phyloP scores from a whole-genome alignment of 2,329 filamentous ascomycete species.

The Didymosphaeria variabile region DNA sequence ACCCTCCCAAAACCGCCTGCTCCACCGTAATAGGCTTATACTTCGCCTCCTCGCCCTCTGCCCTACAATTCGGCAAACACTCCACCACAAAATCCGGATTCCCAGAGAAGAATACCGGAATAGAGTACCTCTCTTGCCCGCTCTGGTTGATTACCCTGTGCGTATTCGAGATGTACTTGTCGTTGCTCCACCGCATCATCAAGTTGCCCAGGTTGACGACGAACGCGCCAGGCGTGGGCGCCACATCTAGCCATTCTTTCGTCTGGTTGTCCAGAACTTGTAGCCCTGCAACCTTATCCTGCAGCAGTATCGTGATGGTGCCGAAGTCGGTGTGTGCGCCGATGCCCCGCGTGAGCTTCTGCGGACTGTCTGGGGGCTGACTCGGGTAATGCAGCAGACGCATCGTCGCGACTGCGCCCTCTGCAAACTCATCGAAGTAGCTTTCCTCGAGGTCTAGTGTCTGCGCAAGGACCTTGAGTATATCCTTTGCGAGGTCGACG shows the following conservation, averaged over 20 bases:
- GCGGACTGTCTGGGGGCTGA: constrained; percentile 49
- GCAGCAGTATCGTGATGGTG: constrained; percentile 53
- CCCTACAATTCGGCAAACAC: constrained; percentile 54
- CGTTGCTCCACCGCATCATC: constrained; percentile 55
- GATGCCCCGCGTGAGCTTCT: constrained; percentile 44
- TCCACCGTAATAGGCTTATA: constrained; percentile 56
- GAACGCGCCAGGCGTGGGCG: constrained; percentile 77
- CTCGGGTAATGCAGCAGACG: constrained; percentile 55
- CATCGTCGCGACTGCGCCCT: constrained; percentile 53
- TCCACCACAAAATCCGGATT: constrained; percentile 56
- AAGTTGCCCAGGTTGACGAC: constrained; percentile 80
- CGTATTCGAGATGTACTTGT: constrained; percentile 53
- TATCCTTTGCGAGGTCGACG: constrained; percentile 51
- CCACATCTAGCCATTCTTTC: constrained; percentile 81
- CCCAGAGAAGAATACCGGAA: constrained; percentile 56
- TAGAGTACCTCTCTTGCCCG: constrained; percentile 51
- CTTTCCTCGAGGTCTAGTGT: constrained; percentile 50
- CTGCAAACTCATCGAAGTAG: constrained; percentile 50
- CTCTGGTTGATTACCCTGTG: constrained; percentile 56
- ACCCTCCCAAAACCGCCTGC: constrained; percentile 52
- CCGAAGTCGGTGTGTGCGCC: constrained; percentile 58
- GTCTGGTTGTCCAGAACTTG: constrained; percentile 74
- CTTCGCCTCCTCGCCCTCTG: constrained; percentile 43
- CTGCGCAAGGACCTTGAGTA: constrained; percentile 53
- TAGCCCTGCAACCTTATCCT: constrained; percentile 64